Evolutionary conservation across 139 green algal species (phyloP).

Genomic region (Coelastrella sp.): DNA sequence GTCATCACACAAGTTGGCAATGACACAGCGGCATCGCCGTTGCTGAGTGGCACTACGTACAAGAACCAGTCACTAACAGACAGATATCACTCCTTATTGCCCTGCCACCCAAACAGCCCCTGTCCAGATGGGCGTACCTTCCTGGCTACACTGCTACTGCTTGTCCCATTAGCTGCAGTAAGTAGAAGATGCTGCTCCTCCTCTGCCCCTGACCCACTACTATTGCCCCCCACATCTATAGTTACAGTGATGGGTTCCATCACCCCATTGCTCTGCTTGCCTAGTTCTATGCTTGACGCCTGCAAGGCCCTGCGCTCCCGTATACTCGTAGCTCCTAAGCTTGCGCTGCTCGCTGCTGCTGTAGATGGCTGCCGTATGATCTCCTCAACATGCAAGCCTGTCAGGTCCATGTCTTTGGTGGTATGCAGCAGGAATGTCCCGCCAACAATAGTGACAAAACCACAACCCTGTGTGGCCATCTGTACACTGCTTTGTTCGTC

Average conservation of each 20-base stretch:
- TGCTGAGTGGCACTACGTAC: too few relatives aligned
- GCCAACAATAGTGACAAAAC: slow-evolving; percentile 95
- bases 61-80: too few relatives aligned
- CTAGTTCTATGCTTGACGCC: not conserved
- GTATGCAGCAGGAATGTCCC: slow-evolving; percentile 95
- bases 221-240: slow-evolving; percentile 9
- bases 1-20: too few relatives aligned
- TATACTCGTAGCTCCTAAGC: not conserved
- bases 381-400: slow-evolving; percentile 27
- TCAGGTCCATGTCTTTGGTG: slow-evolving; percentile 85
- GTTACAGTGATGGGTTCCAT: not conserved
- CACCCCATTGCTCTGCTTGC: not conserved
- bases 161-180: not conserved
- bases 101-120: not conserved
- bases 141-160: not conserved
- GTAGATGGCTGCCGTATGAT: slow-evolving; percentile 14
- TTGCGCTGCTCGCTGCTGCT: not conserved
- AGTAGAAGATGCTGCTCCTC: slow-evolving; percentile 4
- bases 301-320: slow-evolving; percentile 3
- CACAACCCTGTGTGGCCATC: slow-evolving; percentile 83
- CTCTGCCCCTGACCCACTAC: not conserved
- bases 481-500: slow-evolving; percentile 76
- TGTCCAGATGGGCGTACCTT: too few relatives aligned
- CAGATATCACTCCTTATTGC: too few relatives aligned
- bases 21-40: too few relatives aligned